Evolutionary conservation across 164 flowering plant species (phyloP), one percentile per base, ranked within the genome.

Genomic region (Piper longum): DNA sequence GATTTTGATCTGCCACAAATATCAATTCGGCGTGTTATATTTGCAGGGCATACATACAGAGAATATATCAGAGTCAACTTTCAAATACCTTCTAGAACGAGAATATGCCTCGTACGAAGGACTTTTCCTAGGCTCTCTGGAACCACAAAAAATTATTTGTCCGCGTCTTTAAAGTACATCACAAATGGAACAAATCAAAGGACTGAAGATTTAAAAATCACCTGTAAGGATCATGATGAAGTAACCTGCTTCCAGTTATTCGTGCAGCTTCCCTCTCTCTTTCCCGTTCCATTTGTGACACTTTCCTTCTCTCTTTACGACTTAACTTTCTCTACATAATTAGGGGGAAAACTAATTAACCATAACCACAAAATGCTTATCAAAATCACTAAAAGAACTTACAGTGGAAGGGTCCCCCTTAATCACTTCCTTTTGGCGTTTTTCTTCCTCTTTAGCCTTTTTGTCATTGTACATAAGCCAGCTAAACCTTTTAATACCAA

Each of bases 401-500:
- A 93, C 99, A 76, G 88, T 85, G 60, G 97, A 76, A 76, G 99
- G 99, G 81, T 93, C 96, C 16, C 99, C 99, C 71, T 85, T 90
- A 72, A 93, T 82, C 16, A 83, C 79, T 82, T 90, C 97, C 70
- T 90, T 90, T 66, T 91, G 99, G 72, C 86, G 79, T 75, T 81
- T 88, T 72, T 81, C 96, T 77, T 93, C 99, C 75, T 88, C 96
- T 77, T 88, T 93, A 51, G 96, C 88, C 64, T 83, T 90, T 69
- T 85, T 93, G 76, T 93, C 99, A 96, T 82, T 93, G 73, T 87
- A 87, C 62, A 93, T 87, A 73, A 93, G 98, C 96, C 96, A 92
- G 41, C 87, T 93, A 83, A 80, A 92, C 69, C 98, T 84, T 77
- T 89, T 92, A 54, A 92, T 83, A 60, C 99, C 99, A 77, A 83